Conservation (phyloP, 345 rosid species). For the Dovyalis caffra region DNA sequence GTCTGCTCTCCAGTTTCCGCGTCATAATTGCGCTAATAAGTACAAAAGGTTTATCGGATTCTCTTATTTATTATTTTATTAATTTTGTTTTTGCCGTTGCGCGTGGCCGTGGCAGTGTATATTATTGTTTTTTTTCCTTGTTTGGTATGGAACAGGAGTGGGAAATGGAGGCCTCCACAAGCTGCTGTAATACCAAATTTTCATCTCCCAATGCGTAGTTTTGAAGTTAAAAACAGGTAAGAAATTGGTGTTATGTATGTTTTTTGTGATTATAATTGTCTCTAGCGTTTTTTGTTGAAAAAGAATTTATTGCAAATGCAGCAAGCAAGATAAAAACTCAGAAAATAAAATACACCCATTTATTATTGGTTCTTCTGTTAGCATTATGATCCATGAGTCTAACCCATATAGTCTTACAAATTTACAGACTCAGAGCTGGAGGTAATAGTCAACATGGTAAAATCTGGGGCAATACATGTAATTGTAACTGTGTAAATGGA, state of each 20-base stretch:
- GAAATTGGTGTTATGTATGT: not conserved
- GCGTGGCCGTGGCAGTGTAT: not conserved
- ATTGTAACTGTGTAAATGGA: not conserved
- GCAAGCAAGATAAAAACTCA: too few relatives aligned
- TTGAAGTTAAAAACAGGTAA: slow-evolving; percentile 72
- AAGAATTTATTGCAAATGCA: too few relatives aligned
- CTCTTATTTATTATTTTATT: not conserved
- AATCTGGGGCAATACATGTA: not conserved
- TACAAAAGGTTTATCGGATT: slow-evolving; percentile 40
- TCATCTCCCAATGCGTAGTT: slow-evolving; percentile 81
- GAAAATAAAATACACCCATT: too few relatives aligned
- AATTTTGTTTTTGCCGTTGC: not conserved
- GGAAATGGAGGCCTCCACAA: slow-evolving; percentile 52
- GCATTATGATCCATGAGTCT: not conserved
- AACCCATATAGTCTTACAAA: not conserved
- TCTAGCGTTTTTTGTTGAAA: too few relatives aligned
- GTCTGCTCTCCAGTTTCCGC: slow-evolving; percentile 30
- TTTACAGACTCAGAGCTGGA: not conserved
- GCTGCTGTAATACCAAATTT: slow-evolving; percentile 63
- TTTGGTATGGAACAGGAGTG: slow-evolving; percentile 26
- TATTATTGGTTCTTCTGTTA: too few relatives aligned
- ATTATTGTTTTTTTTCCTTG: not conserved
- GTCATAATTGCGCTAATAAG: slow-evolving; percentile 26
- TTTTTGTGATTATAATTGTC: not conserved
- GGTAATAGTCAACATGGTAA: not conserved